These are phyloP conservation scores for Daedaleopsis sinensis DNA, from an alignment of 768 basidiomycete genomes.

Conservation along the genomic window DNA sequence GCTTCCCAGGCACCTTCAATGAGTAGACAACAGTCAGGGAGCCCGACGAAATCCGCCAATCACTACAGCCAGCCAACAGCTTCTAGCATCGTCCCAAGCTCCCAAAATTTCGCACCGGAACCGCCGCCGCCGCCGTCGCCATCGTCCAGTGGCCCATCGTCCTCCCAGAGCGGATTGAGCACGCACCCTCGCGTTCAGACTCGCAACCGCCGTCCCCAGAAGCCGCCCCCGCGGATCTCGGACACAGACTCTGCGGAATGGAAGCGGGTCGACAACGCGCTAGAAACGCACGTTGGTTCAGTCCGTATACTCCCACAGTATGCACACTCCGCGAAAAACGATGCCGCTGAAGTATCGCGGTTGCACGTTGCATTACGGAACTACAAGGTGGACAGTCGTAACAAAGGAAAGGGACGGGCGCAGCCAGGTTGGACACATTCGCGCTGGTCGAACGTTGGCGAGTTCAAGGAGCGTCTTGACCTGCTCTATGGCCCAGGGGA, in stretches of 20 bases:
- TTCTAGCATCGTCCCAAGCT: not conserved
- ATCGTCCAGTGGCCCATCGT: not conserved
- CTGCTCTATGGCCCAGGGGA: conserved; percentile 16
- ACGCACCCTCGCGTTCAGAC: not conserved
- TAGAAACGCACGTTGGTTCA: conserved; percentile 19
- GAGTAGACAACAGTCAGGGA: not conserved
- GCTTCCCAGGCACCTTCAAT: too few relatives aligned
- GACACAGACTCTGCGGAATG: conserved; percentile 10
- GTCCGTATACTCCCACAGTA: conserved; percentile 5
- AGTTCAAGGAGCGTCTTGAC: conserved; percentile 25
- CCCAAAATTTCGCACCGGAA: too few relatives aligned
- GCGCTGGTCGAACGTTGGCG: conserved; percentile 21
- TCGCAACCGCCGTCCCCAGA: conserved; percentile 1
- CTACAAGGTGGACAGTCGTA: not conserved
- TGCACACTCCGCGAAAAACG: not conserved
- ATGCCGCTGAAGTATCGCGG: not conserved
- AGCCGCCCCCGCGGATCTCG: conserved; percentile 1
- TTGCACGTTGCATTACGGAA: conserved; percentile 5
- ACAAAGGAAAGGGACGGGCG: conserved; percentile 15
- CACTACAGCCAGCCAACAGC: not conserved
- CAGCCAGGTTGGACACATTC: conserved; percentile 7
- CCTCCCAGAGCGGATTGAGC: not conserved
- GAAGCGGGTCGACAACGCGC: conserved; percentile 13
- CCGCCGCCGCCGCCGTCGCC: too few relatives aligned
- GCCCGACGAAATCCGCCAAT: not conserved